Evolutionary conservation across 805 yeast genomes (phyloP).

Genomic region (Kluyveromyces lactis): DNA sequence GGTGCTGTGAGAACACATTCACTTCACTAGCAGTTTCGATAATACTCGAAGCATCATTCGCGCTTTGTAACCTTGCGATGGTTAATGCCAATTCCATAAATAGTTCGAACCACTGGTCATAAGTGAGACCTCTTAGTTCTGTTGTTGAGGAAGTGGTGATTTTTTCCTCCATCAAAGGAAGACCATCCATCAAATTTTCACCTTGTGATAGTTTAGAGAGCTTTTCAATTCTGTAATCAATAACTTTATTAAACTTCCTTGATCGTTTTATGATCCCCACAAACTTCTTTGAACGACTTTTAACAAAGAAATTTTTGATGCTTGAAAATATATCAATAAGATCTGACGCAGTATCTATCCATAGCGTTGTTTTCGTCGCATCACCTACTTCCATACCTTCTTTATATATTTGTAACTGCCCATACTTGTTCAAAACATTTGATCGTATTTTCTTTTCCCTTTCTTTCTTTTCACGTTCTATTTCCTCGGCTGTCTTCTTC

Average conservation of each 20-base stretch:
- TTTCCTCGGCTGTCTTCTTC: constrained; percentile 28
- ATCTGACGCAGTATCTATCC: constrained; percentile 81
- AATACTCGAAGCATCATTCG: constrained; percentile 58
- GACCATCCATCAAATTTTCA: constrained; percentile 30
- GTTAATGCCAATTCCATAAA: constrained; percentile 73
- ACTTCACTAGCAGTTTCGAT: constrained; percentile 69
- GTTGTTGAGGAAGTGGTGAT: constrained; percentile 40
- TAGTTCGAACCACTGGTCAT: constrained; percentile 77
- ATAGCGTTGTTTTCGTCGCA: constrained; percentile 56
- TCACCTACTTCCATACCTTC: constrained; percentile 43
- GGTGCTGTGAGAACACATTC: constrained; percentile 67
- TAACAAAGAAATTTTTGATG: constrained; percentile 70
- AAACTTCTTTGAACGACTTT: constrained; percentile 62
- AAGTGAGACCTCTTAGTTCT: constrained; percentile 66
- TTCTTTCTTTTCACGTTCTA: constrained; percentile 39
- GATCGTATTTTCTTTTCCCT: constrained; percentile 50
- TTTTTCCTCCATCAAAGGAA: constrained; percentile 34
- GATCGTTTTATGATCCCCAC: constrained; percentile 59
- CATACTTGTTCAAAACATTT: constrained; percentile 48
- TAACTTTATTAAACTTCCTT: constrained; percentile 49
- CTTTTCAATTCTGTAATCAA: constrained; percentile 68
- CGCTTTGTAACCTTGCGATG: constrained; percentile 49
- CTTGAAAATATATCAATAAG: constrained; percentile 75
- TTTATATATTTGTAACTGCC: constrained; percentile 45
- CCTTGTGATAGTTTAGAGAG: constrained; percentile 59